Percentiles rank a stretch among this genome's conserved stretches.
phyloP scores from a whole-genome alignment of 257 asterid genomes.

The Ocimum tenuiflorum region DNA sequence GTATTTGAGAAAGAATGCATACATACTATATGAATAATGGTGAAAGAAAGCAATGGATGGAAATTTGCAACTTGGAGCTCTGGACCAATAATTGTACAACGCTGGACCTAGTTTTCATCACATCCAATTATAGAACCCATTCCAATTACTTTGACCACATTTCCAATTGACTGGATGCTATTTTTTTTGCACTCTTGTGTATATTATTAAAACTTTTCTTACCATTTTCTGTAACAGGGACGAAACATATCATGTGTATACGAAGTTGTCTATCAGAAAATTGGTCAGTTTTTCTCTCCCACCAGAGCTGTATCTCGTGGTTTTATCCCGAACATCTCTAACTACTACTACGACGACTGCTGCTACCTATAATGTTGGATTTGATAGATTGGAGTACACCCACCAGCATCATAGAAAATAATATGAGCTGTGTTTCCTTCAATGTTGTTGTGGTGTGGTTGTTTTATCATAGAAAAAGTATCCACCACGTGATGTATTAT shows the following conservation, averaged over 20 bases:
- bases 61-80: constrained; percentile 10
- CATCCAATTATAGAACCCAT: constrained; percentile 20
- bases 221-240: constrained; percentile 11
- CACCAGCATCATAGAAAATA: not conserved
- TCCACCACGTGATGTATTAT: no score
- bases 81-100: constrained; percentile 18
- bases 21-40: not conserved
- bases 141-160: constrained; percentile 24
- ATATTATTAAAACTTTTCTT: no score
- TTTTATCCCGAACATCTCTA: constrained; percentile 21
- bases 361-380: constrained; percentile 14
- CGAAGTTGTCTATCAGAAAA: constrained; percentile 18
- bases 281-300: not conserved
- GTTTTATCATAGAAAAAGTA: no score
- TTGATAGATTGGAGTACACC: constrained; percentile 3
- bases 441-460: not conserved
- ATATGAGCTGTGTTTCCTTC: not conserved
- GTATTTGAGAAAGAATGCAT: not conserved
- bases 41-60: constrained; percentile 8
- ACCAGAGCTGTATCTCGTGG: constrained; percentile 5
- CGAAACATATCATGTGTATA: constrained; percentile 36
- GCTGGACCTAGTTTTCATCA: constrained; percentile 22
- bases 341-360: constrained; percentile 23
- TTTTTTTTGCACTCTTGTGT: not conserved
- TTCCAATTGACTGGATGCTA: not conserved